Evolutionary conservation across 2,329 filamentous ascomycete species (phyloP).

Genomic region (Stagonosporopsis rhizophila): DNA sequence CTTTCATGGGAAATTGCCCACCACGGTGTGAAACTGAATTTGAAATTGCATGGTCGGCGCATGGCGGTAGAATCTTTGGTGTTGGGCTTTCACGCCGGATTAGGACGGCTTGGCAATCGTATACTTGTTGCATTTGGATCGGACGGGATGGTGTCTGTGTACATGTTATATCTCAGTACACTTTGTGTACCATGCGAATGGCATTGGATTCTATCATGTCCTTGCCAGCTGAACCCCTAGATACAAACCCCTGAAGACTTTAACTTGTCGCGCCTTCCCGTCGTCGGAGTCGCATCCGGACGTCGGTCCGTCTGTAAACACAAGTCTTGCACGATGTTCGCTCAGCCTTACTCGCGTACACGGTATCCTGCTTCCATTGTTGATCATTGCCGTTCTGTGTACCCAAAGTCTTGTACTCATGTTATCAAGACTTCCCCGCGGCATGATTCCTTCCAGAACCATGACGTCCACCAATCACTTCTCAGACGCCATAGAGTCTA

Average conservation of each 20-base stretch:
- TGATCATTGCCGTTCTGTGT: too few species aligned
- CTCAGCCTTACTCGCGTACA: conserved; percentile 1
- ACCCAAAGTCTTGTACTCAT: background rate
- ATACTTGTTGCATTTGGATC: conserved; percentile 9
- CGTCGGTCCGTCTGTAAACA: background rate
- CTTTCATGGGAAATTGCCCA: background rate
- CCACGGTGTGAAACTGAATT: background rate
- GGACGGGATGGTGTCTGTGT: conserved; percentile 10
- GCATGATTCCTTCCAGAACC: conserved; percentile 26
- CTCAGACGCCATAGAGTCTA: conserved; percentile 5
- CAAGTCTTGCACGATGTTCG: background rate
- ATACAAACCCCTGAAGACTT: too few species aligned
- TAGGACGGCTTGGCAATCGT: background rate
- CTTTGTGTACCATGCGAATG: conserved; percentile 7
- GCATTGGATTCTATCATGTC: background rate
- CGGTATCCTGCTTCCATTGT: too few species aligned
- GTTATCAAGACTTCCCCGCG: conserved; percentile 17
- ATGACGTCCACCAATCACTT: conserved; percentile 37
- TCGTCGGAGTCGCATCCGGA: background rate
- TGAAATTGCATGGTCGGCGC: conserved; percentile 14
- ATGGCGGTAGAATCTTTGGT: conserved; percentile 1
- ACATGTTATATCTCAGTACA: conserved; percentile 5
- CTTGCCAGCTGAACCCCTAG: background rate
- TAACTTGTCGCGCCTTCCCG: background rate
- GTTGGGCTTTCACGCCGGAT: background rate